These are phyloP conservation scores for Wickerhamomyces chambardii DNA, from an alignment of 805 yeast genomes.

Conservation along the genomic window DNA sequence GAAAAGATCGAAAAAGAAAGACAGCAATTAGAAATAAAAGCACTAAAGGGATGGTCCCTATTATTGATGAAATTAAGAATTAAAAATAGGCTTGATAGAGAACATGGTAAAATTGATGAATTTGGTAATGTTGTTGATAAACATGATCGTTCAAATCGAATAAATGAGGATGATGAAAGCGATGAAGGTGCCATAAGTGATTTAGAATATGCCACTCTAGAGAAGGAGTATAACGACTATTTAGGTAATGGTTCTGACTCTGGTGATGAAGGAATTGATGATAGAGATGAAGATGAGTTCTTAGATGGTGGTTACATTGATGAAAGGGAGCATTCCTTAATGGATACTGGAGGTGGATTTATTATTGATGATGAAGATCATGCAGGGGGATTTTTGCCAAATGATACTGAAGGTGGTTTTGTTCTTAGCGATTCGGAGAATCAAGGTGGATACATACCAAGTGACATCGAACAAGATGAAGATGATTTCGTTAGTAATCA, in stretches of 20 bases:
- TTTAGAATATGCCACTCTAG: conserved; percentile 5
- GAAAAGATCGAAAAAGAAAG: conserved; percentile 31
- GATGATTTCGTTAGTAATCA: neutral
- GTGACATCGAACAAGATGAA: neutral
- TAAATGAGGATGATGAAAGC: conserved; percentile 1
- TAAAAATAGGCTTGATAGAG: conserved; percentile 29
- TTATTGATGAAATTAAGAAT: conserved; percentile 34
- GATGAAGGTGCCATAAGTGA: conserved; percentile 1
- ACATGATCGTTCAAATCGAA: too few relatives aligned
- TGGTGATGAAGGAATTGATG: conserved; percentile 6
- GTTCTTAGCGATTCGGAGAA: neutral
- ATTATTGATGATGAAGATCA: conserved; percentile 3
- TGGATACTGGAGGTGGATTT: conserved; percentile 4
- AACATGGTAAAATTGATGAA: conserved; percentile 29
- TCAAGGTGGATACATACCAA: neutral
- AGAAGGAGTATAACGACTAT: conserved; percentile 13
- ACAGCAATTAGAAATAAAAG: conserved; percentile 34
- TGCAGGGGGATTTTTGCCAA: conserved; percentile 19
- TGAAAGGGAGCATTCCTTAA: conserved; percentile 1
- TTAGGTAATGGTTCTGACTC: conserved; percentile 9
- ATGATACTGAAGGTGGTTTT: neutral
- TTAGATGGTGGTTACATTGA: conserved; percentile 12
- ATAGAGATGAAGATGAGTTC: conserved; percentile 2
- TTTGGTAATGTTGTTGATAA: conserved; percentile 6
- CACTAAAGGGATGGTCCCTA: conserved; percentile 36